phyloP scores from a whole-genome alignment of 2,329 filamentous ascomycete species.

The Elsinoe ampelina region DNA sequence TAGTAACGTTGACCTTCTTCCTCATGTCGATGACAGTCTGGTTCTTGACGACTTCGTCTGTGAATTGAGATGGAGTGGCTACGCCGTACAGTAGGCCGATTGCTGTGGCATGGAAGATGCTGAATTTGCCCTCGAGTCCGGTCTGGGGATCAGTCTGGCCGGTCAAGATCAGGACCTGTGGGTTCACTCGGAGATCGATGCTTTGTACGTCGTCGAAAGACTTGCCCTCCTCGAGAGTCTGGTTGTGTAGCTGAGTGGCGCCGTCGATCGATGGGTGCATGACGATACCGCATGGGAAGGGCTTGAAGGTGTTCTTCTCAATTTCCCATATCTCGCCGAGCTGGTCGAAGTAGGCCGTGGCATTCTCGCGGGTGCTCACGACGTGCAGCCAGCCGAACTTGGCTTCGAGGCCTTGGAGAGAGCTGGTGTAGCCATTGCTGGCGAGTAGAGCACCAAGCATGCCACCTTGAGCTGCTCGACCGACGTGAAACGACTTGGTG shows the following conservation, averaged over 20 bases:
- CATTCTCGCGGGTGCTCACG: slow-evolving; percentile 23
- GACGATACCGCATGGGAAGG: slow-evolving; percentile 49
- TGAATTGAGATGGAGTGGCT: slow-evolving; percentile 44
- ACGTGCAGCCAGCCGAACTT: slow-evolving; percentile 47
- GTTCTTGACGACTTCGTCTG: slow-evolving; percentile 39
- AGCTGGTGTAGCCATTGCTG: slow-evolving; percentile 41
- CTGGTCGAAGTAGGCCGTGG: slow-evolving; percentile 28
- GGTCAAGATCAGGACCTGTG: slow-evolving; percentile 45
- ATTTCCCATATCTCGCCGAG: slow-evolving; percentile 42
- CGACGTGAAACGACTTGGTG: slow-evolving; percentile 48
- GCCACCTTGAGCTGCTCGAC: slow-evolving; percentile 45
- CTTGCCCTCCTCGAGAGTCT: slow-evolving; percentile 28
- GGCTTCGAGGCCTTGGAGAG: slow-evolving; percentile 40
- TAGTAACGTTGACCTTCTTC: slow-evolving; percentile 37
- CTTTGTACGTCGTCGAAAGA: slow-evolving; percentile 28
- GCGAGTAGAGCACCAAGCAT: slow-evolving; percentile 41
- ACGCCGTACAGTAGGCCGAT: slow-evolving; percentile 43
- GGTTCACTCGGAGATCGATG: slow-evolving; percentile 41
- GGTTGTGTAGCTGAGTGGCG: slow-evolving; percentile 38
- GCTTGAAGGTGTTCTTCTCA: slow-evolving; percentile 47
- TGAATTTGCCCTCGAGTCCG: slow-evolving; percentile 47
- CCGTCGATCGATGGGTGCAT: slow-evolving; percentile 48
- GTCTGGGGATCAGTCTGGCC: slow-evolving; percentile 42
- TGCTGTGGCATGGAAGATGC: slow-evolving; percentile 46
- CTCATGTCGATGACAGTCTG: slow-evolving; percentile 34